phyloP scores from a whole-genome alignment of 2,329 filamentous ascomycete genomes.

The Penicillium digitatum region DNA sequence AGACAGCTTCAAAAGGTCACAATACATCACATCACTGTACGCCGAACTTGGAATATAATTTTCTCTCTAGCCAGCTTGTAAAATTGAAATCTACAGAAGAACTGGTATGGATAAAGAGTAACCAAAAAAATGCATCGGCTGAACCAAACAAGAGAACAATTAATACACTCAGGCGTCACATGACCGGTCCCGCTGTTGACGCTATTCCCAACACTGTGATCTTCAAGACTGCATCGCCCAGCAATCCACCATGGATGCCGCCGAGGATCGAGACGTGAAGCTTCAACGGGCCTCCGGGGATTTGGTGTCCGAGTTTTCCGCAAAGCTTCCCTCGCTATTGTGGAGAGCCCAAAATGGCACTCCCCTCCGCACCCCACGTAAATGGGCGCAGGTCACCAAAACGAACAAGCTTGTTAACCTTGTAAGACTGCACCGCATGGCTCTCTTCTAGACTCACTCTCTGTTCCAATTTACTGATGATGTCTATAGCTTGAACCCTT shows the following conservation, averaged over 20 bases:
- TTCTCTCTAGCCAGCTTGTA: not conserved
- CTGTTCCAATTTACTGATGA: conserved; percentile 11
- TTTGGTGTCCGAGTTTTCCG: conserved; percentile 41
- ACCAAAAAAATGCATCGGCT: not conserved
- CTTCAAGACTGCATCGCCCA: conserved; percentile 8
- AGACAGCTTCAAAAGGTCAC: not conserved
- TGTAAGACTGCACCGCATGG: conserved; percentile 28
- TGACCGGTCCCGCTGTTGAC: conserved; percentile 25
- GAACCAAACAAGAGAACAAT: not conserved
- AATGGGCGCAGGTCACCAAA: conserved; percentile 38
- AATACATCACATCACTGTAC: not conserved
- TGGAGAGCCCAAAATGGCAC: conserved; percentile 33
- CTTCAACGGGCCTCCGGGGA: conserved; percentile 46
- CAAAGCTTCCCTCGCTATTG: conserved; percentile 42
- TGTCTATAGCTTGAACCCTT: conserved; percentile 68
- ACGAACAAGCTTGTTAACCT: conserved; percentile 40
- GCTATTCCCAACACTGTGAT: conserved; percentile 17
- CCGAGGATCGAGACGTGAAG: conserved; percentile 45
- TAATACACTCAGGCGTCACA: conserved; percentile 13
- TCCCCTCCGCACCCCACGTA: conserved; percentile 31
- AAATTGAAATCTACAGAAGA: not conserved
- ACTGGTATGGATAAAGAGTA: not conserved
- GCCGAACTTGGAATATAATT: not conserved
- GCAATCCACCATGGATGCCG: conserved; percentile 41
- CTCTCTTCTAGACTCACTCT: not conserved